Conservation (phyloP, 345 rosid genomes). For the Rhodomyrtus tomentosa region DNA sequence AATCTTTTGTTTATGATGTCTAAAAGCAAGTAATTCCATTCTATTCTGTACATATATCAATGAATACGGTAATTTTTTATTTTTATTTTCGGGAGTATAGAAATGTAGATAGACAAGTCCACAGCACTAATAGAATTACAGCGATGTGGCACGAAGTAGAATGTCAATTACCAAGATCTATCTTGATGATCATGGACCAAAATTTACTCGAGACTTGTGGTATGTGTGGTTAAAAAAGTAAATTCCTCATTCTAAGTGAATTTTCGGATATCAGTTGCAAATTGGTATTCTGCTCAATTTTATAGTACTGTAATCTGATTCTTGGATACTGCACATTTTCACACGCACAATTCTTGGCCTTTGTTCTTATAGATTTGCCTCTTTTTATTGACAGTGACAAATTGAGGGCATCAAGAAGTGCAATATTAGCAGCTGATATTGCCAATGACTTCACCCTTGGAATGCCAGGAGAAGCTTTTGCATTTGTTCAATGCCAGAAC, state of each 20-base stretch:
- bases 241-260: not conserved
- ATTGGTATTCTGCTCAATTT: not conserved
- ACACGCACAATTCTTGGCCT: not conserved
- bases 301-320: not conserved
- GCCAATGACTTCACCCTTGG: constrained; percentile 69
- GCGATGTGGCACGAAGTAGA: not conserved
- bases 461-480: constrained; percentile 51
- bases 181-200: not conserved
- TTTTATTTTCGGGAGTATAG: not conserved
- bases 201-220: not conserved
- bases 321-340: not conserved
- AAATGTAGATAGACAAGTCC: not conserved
- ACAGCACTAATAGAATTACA: not conserved
- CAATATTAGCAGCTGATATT: constrained; percentile 68
- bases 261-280: not conserved
- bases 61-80: not conserved
- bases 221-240: not conserved
- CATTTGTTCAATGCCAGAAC: constrained; percentile 65
- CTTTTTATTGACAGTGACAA: constrained; percentile 41
- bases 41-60: not conserved
- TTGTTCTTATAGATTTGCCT: not conserved
- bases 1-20: not conserved
- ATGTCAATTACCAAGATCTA: not conserved
- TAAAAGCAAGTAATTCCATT: not conserved
- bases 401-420: constrained; percentile 54